A percentile compares a stretch with the other conserved stretches of the same genome.
Evolutionary conservation across 805 yeast genomes (phyloP).

Genomic region (Starmerella floris): DNA sequence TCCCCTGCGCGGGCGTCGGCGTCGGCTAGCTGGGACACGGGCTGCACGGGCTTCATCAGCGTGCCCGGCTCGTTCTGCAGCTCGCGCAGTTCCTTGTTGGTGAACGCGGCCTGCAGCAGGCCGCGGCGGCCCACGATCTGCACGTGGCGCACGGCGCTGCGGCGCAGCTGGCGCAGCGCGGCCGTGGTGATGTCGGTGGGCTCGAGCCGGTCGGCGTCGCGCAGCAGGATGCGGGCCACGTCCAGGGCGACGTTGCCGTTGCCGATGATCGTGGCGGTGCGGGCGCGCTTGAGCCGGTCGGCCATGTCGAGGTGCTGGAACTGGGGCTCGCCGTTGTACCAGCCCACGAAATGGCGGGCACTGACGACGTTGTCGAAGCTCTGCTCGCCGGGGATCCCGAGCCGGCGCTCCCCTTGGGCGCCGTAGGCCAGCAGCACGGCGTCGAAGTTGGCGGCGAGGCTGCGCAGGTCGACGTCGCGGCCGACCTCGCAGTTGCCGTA

Average conservation of each 20-base stretch:
- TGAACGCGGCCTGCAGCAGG: constrained; percentile 69
- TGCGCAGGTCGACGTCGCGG: constrained; percentile 38
- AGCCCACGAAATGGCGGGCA: constrained; percentile 79
- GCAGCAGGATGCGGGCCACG: constrained; percentile 64
- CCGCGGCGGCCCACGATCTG: constrained; percentile 79
- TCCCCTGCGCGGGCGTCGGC: neutral
- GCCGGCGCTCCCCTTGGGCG: constrained; percentile 41
- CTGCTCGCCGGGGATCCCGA: constrained; percentile 45
- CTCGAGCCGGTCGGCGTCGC: constrained; percentile 43
- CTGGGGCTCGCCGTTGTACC: constrained; percentile 90
- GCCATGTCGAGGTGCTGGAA: constrained; percentile 39
- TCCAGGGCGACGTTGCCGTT: constrained; percentile 95
- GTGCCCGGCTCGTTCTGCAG: constrained; percentile 33
- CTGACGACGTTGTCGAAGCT: constrained; percentile 48
- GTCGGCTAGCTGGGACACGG: constrained; percentile 4
- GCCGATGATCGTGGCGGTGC: constrained; percentile 71
- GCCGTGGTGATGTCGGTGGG: constrained; percentile 57
- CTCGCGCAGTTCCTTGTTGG: constrained; percentile 85
- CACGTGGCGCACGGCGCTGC: constrained; percentile 47
- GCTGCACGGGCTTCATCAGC: constrained; percentile 13
- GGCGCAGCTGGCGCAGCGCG: constrained; percentile 43
- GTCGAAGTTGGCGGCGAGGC: constrained; percentile 47
- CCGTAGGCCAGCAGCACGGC: constrained; percentile 77
- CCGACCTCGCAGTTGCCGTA: constrained; percentile 67
- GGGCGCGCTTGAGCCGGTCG: constrained; percentile 37